These are phyloP conservation scores for Sinapis alba DNA, from an alignment of 441 rosid species.

Conservation along the genomic window DNA sequence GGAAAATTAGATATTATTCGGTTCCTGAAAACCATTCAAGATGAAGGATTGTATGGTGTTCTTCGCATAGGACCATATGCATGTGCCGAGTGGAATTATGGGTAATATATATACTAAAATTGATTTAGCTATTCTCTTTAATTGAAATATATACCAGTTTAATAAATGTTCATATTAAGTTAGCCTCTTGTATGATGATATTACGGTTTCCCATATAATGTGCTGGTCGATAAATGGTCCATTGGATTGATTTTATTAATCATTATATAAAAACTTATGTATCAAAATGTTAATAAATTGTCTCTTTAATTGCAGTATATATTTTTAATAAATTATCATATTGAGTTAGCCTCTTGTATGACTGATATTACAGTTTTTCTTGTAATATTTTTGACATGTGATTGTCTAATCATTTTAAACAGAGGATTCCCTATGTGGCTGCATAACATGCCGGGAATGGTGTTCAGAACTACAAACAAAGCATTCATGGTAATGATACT, in stretches of 20 bases:
- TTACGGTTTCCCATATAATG: too few relatives aligned
- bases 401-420: neutral
- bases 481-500: slow-evolving; percentile 46
- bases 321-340: too few relatives aligned
- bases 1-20: slow-evolving; percentile 51
- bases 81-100: slow-evolving; percentile 66
- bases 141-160: too few relatives aligned
- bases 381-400: neutral
- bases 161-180: neutral
- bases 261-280: neutral
- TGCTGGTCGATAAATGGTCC: too few relatives aligned
- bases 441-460: slow-evolving; percentile 48
- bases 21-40: slow-evolving; percentile 49
- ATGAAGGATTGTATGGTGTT: slow-evolving; percentile 49
- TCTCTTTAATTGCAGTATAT: too few relatives aligned
- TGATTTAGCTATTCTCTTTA: too few relatives aligned
- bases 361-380: neutral
- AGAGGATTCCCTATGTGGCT: slow-evolving; percentile 57
- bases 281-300: neutral
- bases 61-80: slow-evolving; percentile 58
- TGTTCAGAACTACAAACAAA: slow-evolving; percentile 46
- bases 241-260: neutral
- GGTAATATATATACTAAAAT: slow-evolving; percentile 41
- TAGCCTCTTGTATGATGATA: too few relatives aligned
- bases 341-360: neutral